Evolutionary conservation across 257 asterid species (phyloP), one percentile per base, ranked within the genome.

Genomic region (Nicotiana tomentosiformis): DNA sequence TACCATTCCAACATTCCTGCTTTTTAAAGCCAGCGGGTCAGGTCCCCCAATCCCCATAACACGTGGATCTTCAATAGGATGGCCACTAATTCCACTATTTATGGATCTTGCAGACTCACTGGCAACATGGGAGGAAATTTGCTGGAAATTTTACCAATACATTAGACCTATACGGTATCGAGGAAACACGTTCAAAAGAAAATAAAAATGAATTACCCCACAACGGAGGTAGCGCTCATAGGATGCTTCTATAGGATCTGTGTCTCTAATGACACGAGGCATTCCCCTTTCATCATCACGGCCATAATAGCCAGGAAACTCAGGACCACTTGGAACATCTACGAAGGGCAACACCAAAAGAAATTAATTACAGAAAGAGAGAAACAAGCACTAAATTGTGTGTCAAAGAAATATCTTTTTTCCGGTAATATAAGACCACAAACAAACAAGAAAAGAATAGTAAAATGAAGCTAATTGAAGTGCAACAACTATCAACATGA

Each of bases 171-270:
- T 39, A 77, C 35, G 32, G 43, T 29, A 76, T 76, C 16, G 9
- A 76, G 80, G 39, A 51, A 76, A 66, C 30, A 85, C 74, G 23
- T 70, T 57, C 70, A 49, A 83, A 60, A 15, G 4, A 17, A 70
- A 78, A 77, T 8, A 17, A 61, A 51, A 35, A 49, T 33, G 15
- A 20, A 78, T 11, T 92, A 93, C 98, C 90, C 90, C 84, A 77
- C 87, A 86, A 68, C 91, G 94, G 58, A 93, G 86, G 88, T 92
- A 95, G 69, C 93, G 95, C 81, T 95, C 98, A 68, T 92, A 95
- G 30, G 97, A 92, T 74, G 98, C 94, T 83, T 93, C 92, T 20
- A 92, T 88, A 77, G 98, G 85, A 60, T 92, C 96, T 10, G 91
- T 88, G 78, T 90, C 97, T 87, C 93, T 89, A 58, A 84, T 82